Evolutionary conservation across 768 basidiomycete species (phyloP).

Genomic region (Phlebiopsis flavidoalba): DNA sequence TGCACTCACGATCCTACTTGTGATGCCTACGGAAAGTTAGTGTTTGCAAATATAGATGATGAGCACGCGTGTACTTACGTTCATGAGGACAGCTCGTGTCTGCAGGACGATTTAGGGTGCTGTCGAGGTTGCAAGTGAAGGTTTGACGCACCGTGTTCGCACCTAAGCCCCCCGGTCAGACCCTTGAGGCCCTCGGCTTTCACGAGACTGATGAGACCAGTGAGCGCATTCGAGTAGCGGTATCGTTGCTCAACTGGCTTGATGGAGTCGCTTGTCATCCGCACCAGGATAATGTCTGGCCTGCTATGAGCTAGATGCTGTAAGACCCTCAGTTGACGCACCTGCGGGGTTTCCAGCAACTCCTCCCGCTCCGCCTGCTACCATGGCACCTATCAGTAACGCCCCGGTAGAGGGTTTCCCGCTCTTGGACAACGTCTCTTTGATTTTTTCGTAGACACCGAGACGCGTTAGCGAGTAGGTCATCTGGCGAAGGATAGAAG

Average conservation of each 20-base stretch:
- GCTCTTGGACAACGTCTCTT: slow-evolving; percentile 45
- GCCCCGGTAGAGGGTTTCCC: slow-evolving; percentile 49
- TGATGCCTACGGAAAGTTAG: slow-evolving; percentile 45
- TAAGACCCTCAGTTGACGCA: slow-evolving; percentile 19
- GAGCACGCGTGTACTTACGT: slow-evolving; percentile 40
- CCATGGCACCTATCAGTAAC: slow-evolving; percentile 58
- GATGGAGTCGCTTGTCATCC: slow-evolving; percentile 86
- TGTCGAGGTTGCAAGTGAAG: neutral
- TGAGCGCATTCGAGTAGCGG: slow-evolving; percentile 74
- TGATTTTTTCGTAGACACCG: slow-evolving; percentile 78
- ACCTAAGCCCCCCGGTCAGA: slow-evolving; percentile 63
- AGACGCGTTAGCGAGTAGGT: slow-evolving; percentile 84
- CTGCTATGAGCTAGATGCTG: neutral
- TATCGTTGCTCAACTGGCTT: slow-evolving; percentile 71
- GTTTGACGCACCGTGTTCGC: slow-evolving; percentile 65
- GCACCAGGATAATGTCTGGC: slow-evolving; percentile 65
- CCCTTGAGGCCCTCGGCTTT: slow-evolving; percentile 67
- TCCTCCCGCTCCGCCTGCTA: slow-evolving; percentile 79
- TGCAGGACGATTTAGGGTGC: slow-evolving; percentile 19
- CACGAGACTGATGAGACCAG: slow-evolving; percentile 62
- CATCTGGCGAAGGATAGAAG: slow-evolving; percentile 86
- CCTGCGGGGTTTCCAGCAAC: slow-evolving; percentile 83
- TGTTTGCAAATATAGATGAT: slow-evolving; percentile 1
- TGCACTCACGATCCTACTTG: slow-evolving; percentile 77
- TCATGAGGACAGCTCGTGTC: slow-evolving; percentile 69